phyloP scores from a whole-genome alignment of 2,329 filamentous ascomycete genomes.

The Elsinoe necatrix region DNA sequence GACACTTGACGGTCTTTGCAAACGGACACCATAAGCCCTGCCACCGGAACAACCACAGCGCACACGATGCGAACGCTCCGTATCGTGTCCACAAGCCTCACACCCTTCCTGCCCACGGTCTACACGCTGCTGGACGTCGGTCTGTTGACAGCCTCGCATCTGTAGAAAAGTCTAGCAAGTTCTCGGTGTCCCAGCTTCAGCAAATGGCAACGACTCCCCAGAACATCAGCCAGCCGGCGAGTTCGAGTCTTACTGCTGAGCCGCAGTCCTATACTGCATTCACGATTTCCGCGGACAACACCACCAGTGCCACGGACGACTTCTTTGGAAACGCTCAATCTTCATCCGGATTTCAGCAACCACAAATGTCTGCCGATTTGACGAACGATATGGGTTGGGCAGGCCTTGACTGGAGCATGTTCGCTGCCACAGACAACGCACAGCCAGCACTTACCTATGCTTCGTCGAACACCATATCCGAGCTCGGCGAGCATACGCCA shows the following conservation, averaged over 20 bases:
- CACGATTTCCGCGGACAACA: constrained; percentile 10
- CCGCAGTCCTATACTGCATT: constrained; percentile 7
- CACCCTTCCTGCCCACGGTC: constrained; percentile 42
- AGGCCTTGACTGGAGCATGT: constrained; percentile 15
- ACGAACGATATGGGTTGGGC: constrained; percentile 18
- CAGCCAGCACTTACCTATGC: constrained; percentile 32
- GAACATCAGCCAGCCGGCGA: background rate
- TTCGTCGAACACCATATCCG: constrained; percentile 33
- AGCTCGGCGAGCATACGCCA: constrained; percentile 30
- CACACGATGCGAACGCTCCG: constrained; percentile 53
- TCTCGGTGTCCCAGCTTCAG: constrained; percentile 12
- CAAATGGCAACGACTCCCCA: background rate
- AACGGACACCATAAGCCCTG: constrained; percentile 58
- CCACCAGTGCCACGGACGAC: background rate
- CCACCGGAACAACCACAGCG: constrained; percentile 56
- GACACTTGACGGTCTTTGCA: constrained; percentile 51
- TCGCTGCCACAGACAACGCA: constrained; percentile 16
- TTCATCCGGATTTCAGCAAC: background rate
- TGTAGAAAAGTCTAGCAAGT: constrained; percentile 12
- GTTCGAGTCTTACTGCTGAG: background rate
- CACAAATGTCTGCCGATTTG: constrained; percentile 12
- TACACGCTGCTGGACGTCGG: constrained; percentile 38
- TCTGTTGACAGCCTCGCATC: constrained; percentile 45
- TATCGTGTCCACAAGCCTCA: constrained; percentile 47
- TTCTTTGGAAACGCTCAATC: background rate